phyloP scores from a whole-genome alignment of 2,329 filamentous ascomycete species.

The Epichloe uncinata region DNA sequence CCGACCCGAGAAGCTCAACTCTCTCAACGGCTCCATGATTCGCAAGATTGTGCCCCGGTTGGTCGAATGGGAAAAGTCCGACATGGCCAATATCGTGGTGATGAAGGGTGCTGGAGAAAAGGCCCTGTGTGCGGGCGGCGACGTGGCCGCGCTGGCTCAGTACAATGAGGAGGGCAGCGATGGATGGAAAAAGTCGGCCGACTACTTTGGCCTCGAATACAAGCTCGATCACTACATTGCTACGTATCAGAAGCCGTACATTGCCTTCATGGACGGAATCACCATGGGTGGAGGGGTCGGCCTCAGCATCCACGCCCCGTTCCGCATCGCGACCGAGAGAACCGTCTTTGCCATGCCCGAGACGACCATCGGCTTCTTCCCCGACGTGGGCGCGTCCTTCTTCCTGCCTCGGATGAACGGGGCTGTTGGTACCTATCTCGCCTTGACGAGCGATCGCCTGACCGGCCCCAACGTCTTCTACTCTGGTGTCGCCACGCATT shows the following conservation, averaged over 20 bases:
- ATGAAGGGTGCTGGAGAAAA: constrained; percentile 79
- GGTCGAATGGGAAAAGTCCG: constrained; percentile 88
- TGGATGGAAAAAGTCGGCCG: constrained; percentile 60
- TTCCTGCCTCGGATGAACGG: constrained; percentile 88
- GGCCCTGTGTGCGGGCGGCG: constrained; percentile 87
- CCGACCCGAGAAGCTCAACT: constrained; percentile 81
- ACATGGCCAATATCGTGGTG: constrained; percentile 83
- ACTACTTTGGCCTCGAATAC: constrained; percentile 94
- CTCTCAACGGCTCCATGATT: constrained; percentile 87
- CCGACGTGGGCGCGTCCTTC: constrained; percentile 92
- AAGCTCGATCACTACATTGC: constrained; percentile 90
- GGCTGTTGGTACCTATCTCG: constrained; percentile 78
- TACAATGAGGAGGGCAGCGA: constrained; percentile 54
- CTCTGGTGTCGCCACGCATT: constrained; percentile 87
- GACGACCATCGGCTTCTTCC: constrained; percentile 97
- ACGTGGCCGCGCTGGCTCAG: constrained; percentile 66
- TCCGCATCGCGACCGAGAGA: constrained; percentile 90
- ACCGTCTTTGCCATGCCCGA: constrained; percentile 98
- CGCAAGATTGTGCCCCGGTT: constrained; percentile 84
- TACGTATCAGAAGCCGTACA: constrained; percentile 83
- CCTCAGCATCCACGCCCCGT: constrained; percentile 84
- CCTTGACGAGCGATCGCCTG: constrained; percentile 75
- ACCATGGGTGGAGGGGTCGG: constrained; percentile 98
- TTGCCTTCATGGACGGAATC: constrained; percentile 93
- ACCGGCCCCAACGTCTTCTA: constrained; percentile 80